Evolutionary conservation across 169 alveolate genomes (phyloP), one percentile per base, ranked within the genome.

Genomic region (Cryptosporidium xiaoi): DNA sequence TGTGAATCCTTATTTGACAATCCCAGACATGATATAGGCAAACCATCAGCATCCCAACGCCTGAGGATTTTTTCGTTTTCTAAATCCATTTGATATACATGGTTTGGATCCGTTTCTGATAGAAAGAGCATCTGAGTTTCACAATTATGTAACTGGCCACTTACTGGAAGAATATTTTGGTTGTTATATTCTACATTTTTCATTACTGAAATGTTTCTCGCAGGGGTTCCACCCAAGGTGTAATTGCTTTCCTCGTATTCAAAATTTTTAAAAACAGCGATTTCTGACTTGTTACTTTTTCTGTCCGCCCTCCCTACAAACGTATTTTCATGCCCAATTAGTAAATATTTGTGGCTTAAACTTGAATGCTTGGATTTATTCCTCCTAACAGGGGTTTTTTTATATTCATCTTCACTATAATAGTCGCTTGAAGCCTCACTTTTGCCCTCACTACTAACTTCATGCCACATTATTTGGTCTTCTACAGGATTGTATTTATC

Each of bases 71-170:
- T 91, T 10, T 82, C 93, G 40, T 82, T 89, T 29, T 66, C 84
- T 48, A 91, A 82, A 65, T 91, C 93, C 90, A 84, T 87, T 91
- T 87, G 92, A 40, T 84, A 91, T 67, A 91, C 89, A 33, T 83
- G 71, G 46, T 69, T 60, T 12, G 90, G 90, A 51, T 91, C 90
- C 27, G 82, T 71, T 33, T 91, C 91, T 10, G 90, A 85, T 62
- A 83, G 34, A 40, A 91, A 87, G 12, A 91, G 50, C 92, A 91
- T 84, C 51, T 85, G 87, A 13, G 82, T 71, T 44, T 91, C 93
- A 67, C 92, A 67, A 33, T 69, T 84, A 62, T 84, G 92, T 77
- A 91, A 58, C 20, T 71, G 68, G 2, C 90, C 92, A 16, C 77
- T 53, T 0, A 51, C 90, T 64, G 90, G 83, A 44, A 66, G 51